These are phyloP conservation scores for Macroventuria anomochaeta DNA, from an alignment of 2,329 filamentous ascomycete species.

Conservation along the genomic window DNA sequence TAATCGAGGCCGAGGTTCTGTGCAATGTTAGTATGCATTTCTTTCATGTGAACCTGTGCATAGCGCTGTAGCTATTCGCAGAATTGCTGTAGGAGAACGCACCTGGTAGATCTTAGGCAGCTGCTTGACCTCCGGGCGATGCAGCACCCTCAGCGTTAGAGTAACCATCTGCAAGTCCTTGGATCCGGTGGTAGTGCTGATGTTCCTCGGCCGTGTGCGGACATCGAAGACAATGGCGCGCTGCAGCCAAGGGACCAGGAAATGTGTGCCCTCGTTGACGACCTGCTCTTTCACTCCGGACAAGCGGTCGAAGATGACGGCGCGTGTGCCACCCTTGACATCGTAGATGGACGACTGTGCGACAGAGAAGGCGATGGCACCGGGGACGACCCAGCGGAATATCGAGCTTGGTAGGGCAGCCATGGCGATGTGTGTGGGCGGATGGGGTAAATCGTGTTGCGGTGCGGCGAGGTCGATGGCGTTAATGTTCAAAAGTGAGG, in stretches of 20 bases:
- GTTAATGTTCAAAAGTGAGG: conserved; percentile 16
- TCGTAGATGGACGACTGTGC: conserved; percentile 89
- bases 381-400: conserved; percentile 70
- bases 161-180: conserved; percentile 99
- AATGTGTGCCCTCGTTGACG: conserved; percentile 95
- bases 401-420: conserved; percentile 44
- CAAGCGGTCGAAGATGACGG: conserved; percentile 96
- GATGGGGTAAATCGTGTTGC: conserved; percentile 24
- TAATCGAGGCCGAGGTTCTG: conserved; percentile 98
- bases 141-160: conserved; percentile 92
- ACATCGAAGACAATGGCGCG: conserved; percentile 95
- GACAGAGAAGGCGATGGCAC: conserved; percentile 70
- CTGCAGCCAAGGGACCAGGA: conserved; percentile 95
- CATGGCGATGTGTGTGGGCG: conserved; percentile 30
- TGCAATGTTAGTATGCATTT: conserved; percentile 17
- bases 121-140: conserved; percentile 89
- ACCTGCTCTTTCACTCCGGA: conserved; percentile 92
- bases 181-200: conserved; percentile 94
- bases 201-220: conserved; percentile 95
- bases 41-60: too few relatives aligned
- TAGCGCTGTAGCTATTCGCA: neutral
- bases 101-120: conserved; percentile 99
- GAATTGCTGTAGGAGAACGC: conserved; percentile 36
- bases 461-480: conserved; percentile 20
- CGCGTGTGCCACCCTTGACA: conserved; percentile 90